These are phyloP conservation scores for Scedosporium boydii DNA, from an alignment of 2,329 filamentous ascomycete genomes.

Conservation along the genomic window DNA sequence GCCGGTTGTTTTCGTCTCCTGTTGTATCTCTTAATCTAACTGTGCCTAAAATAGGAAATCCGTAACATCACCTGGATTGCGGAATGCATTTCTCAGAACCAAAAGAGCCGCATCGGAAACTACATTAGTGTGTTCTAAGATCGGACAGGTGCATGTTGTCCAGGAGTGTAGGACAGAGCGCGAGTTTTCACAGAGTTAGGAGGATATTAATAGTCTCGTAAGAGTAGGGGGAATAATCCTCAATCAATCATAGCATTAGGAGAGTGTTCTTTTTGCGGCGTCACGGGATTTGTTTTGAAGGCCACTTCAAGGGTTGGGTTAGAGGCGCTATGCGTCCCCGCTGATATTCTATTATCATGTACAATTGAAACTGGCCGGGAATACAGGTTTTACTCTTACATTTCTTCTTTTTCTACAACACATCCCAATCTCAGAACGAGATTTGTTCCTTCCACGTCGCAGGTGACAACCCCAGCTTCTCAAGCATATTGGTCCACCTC, in stretches of 20 bases:
- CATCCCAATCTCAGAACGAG: slow-evolving; percentile 37
- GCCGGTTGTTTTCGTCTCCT: slow-evolving; percentile 17
- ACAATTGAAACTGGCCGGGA: slow-evolving; percentile 1
- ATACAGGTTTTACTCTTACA: slow-evolving; percentile 8
- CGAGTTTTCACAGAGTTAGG: not conserved
- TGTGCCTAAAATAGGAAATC: slow-evolving; percentile 61
- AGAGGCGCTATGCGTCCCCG: not conserved
- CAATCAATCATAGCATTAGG: not conserved
- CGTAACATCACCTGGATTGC: slow-evolving; percentile 99
- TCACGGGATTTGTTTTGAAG: not conserved
- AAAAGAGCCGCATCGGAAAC: slow-evolving; percentile 97
- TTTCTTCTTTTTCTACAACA: not conserved
- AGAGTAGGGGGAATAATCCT: not conserved
- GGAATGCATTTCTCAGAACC: slow-evolving; percentile 98
- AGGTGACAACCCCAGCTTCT: slow-evolving; percentile 75
- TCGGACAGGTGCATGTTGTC: not conserved
- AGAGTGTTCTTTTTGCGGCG: not conserved
- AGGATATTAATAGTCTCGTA: not conserved
- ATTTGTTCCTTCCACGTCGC: slow-evolving; percentile 91
- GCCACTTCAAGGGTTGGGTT: not conserved
- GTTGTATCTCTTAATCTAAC: slow-evolving; percentile 19
- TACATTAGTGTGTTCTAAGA: slow-evolving; percentile 93
- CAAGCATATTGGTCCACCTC: slow-evolving; percentile 78
- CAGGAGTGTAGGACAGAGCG: not conserved
- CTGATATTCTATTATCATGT: slow-evolving; percentile 6